Percentiles rank a stretch among this genome's conserved stretches.
phyloP scores from a whole-genome alignment of 1,284 basidiomycete species.

The Ustilago crameri region DNA sequence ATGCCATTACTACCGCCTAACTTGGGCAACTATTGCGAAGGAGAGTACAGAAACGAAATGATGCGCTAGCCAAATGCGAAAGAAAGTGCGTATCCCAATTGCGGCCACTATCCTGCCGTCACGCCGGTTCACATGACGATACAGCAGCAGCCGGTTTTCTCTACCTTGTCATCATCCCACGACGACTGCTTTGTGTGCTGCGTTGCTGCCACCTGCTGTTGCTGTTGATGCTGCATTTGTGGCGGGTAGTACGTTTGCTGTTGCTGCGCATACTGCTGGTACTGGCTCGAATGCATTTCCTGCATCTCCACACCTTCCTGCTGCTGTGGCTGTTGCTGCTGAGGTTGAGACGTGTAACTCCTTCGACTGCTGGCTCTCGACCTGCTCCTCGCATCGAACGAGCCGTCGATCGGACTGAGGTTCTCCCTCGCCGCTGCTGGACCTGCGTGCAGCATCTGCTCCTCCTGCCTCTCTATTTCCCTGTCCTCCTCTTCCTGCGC shows the following conservation, averaged over 20 bases:
- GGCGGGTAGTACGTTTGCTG: neutral
- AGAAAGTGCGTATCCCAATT: neutral
- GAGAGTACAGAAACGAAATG: too few species aligned
- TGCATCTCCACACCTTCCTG: conserved; percentile 4
- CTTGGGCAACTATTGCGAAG: too few species aligned
- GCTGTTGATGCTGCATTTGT: conserved; percentile 3
- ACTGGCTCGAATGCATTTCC: too few species aligned
- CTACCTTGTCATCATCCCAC: conserved; percentile 14
- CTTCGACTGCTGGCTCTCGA: conserved; percentile 23
- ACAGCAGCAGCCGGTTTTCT: conserved; percentile 41
- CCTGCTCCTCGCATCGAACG: conserved; percentile 2
- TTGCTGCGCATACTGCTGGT: too few species aligned
- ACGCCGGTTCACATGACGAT: conserved; percentile 33
- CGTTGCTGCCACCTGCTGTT: neutral
- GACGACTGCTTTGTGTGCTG: neutral
- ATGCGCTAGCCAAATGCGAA: too few species aligned
- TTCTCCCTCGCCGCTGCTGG: conserved; percentile 6
- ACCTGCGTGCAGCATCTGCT: conserved; percentile 12
- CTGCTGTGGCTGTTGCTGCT: conserved; percentile 7
- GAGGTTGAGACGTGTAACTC: conserved; percentile 14
- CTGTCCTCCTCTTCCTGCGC: conserved; percentile 6
- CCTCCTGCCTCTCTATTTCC: conserved; percentile 1
- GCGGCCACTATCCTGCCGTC: neutral
- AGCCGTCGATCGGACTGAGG: conserved; percentile 16
- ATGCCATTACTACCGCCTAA: too few species aligned